phyloP scores from a whole-genome alignment of 768 basidiomycete species.

The Sarcodon aspratus region DNA sequence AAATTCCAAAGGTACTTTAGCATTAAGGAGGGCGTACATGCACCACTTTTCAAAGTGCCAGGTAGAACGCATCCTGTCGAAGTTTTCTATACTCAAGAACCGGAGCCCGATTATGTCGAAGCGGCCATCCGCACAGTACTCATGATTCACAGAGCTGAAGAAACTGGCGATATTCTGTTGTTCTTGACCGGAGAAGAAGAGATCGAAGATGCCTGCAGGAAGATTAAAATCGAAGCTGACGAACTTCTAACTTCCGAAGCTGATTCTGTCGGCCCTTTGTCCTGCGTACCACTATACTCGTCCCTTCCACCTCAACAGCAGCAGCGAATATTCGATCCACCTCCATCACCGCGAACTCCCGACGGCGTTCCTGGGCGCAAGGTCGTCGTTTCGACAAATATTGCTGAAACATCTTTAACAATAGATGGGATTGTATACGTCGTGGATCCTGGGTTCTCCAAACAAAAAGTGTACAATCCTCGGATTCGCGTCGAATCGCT shows the following conservation, averaged over 20 bases:
- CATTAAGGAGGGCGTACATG: constrained; percentile 8
- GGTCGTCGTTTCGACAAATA: constrained; percentile 86
- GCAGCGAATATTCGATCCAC: constrained; percentile 85
- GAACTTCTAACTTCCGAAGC: constrained; percentile 58
- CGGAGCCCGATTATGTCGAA: constrained; percentile 89
- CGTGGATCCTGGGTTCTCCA: constrained; percentile 90
- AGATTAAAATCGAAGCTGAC: constrained; percentile 82
- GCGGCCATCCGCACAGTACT: constrained; percentile 91
- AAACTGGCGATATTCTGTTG: constrained; percentile 76
- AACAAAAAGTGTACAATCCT: constrained; percentile 95
- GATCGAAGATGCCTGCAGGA: constrained; percentile 87
- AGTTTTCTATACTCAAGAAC: constrained; percentile 81
- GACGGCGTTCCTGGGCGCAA: constrained; percentile 79
- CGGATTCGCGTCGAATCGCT: constrained; percentile 87
- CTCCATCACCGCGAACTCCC: constrained; percentile 46
- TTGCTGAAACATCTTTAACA: constrained; percentile 90
- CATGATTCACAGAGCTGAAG: constrained; percentile 91
- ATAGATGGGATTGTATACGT: constrained; percentile 97
- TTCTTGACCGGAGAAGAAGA: constrained; percentile 96
- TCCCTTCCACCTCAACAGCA: constrained; percentile 86
- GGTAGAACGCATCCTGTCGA: constrained; percentile 72
- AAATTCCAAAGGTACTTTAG: constrained; percentile 93
- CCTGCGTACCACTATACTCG: constrained; percentile 86
- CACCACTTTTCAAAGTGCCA: constrained; percentile 18
- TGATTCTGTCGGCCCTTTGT: constrained; percentile 65